phyloP scores from a whole-genome alignment of 73 alveolate species.

The Paramecium bursaria region DNA sequence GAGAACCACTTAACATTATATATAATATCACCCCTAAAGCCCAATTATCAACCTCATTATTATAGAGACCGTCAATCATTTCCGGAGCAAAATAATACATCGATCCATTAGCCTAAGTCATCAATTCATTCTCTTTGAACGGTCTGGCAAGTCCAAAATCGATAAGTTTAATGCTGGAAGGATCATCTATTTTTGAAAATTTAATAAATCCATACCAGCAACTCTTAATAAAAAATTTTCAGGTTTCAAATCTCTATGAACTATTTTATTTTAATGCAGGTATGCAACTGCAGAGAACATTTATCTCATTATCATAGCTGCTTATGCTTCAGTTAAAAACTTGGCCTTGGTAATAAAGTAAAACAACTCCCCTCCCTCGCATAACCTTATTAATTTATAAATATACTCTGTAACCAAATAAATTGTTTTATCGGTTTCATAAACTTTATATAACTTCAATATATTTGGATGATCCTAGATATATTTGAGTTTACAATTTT shows the following conservation, averaged over 20 bases:
- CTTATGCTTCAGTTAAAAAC: conserved; percentile 62
- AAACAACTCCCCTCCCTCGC: conserved; percentile 83
- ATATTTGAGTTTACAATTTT: conserved; percentile 60
- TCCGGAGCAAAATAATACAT: conserved; percentile 54
- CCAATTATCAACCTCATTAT: conserved; percentile 34
- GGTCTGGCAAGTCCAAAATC: conserved; percentile 74
- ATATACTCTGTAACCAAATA: conserved; percentile 74
- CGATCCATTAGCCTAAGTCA: conserved; percentile 69
- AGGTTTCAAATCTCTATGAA: conserved; percentile 79
- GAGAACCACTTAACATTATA: conserved; percentile 19
- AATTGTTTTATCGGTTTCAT: conserved; percentile 73
- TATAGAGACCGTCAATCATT: not conserved
- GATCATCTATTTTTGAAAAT: too few relatives aligned
- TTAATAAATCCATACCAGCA: too few relatives aligned
- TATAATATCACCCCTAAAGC: conserved; percentile 21
- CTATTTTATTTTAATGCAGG: conserved; percentile 69
- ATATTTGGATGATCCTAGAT: conserved; percentile 87
- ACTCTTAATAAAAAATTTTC: conserved; percentile 73
- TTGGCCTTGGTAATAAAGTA: conserved; percentile 64
- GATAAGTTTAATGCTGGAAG: conserved; percentile 69
- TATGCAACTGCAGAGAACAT: conserved; percentile 71
- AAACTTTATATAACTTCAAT: conserved; percentile 76
- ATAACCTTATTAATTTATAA: conserved; percentile 21
- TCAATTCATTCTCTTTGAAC: conserved; percentile 8
- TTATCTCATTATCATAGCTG: conserved; percentile 73